phyloP scores from a whole-genome alignment of 345 rosid species.

The Reutealis trisperma region DNA sequence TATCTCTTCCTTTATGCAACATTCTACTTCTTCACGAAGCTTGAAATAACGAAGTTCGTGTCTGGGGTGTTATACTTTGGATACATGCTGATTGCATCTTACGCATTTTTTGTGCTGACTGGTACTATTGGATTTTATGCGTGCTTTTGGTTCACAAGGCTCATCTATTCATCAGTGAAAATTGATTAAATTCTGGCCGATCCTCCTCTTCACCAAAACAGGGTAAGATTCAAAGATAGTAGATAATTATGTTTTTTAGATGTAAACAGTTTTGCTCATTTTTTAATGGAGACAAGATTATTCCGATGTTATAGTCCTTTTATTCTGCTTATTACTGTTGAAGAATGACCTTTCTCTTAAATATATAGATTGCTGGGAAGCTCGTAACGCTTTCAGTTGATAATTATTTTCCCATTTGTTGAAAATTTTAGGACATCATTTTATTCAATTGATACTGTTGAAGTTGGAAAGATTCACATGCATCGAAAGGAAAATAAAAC shows the following conservation, averaged over 20 bases:
- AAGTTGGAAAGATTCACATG: not conserved
- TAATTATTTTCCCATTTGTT: not conserved
- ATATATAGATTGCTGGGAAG: conserved; percentile 9
- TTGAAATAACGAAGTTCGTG: conserved; percentile 69
- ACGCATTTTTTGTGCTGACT: conserved; percentile 67
- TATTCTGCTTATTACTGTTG: conserved; percentile 3
- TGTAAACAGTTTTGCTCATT: conserved; percentile 38
- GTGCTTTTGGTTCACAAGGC: conserved; percentile 82
- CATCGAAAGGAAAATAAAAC: no score
- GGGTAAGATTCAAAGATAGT: conserved; percentile 31
- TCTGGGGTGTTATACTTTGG: conserved; percentile 70
- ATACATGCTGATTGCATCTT: conserved; percentile 73
- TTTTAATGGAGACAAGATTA: conserved; percentile 29
- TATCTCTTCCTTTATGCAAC: conserved; percentile 74
- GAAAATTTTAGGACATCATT: not conserved
- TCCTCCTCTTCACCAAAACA: conserved; percentile 1
- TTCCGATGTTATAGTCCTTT: conserved; percentile 14
- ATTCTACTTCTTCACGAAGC: conserved; percentile 86
- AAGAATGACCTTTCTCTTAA: not conserved
- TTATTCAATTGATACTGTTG: not conserved
- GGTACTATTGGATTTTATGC: conserved; percentile 77
- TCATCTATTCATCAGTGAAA: conserved; percentile 82
- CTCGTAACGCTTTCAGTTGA: not conserved
- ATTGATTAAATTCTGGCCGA: conserved; percentile 45
- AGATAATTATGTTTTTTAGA: conserved; percentile 35